phyloP scores from a whole-genome alignment of 768 basidiomycete genomes.

The Tulasnella sp. region DNA sequence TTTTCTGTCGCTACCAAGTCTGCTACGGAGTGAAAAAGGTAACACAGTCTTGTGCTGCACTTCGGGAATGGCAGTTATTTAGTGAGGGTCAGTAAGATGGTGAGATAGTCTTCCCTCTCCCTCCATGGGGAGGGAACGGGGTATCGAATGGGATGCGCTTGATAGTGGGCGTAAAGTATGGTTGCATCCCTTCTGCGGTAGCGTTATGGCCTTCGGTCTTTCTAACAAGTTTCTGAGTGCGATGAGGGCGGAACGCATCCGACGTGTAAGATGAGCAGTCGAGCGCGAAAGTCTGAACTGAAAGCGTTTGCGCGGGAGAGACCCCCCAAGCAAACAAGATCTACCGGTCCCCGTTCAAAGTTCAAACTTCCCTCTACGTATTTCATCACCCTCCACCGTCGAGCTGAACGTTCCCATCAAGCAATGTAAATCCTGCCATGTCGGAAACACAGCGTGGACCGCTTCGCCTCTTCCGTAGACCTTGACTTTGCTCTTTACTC shows the following conservation, averaged over 20 bases:
- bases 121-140: too few relatives aligned
- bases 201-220: background rate
- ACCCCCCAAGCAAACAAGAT: background rate
- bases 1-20: too few relatives aligned
- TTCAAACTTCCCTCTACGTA: background rate
- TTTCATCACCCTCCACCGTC: background rate
- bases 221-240: background rate
- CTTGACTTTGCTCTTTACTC: background rate
- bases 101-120: background rate
- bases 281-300: background rate
- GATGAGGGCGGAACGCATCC: background rate
- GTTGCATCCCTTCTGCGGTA: background rate
- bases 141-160: too few relatives aligned
- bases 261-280: background rate
- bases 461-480: background rate
- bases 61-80: too few relatives aligned
- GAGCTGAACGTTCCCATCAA: background rate
- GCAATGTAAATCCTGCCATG: background rate
- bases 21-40: too few relatives aligned
- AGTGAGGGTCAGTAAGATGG: background rate
- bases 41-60: too few relatives aligned
- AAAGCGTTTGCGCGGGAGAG: background rate
- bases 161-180: background rate
- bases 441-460: background rate
- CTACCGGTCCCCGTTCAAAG: background rate